Percentiles rank a stretch among this genome's conserved stretches.
Evolutionary conservation across 1,284 basidiomycete species (phyloP).

Genomic region (Fomes fomentarius): DNA sequence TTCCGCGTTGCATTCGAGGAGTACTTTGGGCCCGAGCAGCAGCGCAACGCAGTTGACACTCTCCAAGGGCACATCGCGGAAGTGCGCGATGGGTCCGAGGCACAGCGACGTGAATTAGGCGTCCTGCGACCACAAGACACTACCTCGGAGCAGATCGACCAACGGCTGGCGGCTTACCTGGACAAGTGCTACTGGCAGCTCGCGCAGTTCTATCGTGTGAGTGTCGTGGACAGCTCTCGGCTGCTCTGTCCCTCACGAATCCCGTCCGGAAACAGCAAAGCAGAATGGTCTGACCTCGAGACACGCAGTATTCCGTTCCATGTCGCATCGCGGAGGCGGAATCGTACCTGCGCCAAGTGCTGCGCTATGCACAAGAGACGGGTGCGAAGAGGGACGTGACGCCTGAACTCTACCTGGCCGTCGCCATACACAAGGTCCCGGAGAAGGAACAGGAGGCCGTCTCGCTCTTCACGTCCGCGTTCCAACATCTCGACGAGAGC

Average conservation of each 20-base stretch:
- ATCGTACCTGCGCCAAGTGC: constrained; percentile 23
- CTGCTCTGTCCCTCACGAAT: constrained; percentile 9
- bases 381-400: constrained; percentile 17
- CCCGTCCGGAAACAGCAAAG: not conserved
- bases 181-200: constrained; percentile 33
- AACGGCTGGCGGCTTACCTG: constrained; percentile 24
- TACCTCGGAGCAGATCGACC: constrained; percentile 20
- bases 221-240: not conserved
- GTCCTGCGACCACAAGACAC: constrained; percentile 26
- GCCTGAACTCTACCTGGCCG: constrained; percentile 22
- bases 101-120: constrained; percentile 26
- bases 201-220: constrained; percentile 28
- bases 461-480: constrained; percentile 14
- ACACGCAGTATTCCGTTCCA: constrained; percentile 24
- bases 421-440: constrained; percentile 16
- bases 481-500: constrained; percentile 10
- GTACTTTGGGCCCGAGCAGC: constrained; percentile 22
- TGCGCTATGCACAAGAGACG: constrained; percentile 15
- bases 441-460: constrained; percentile 18
- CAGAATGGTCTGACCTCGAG: constrained; percentile 15
- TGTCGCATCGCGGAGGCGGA: constrained; percentile 27
- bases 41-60: constrained; percentile 25
- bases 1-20: constrained; percentile 29
- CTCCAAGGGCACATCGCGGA: constrained; percentile 25
- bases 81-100: constrained; percentile 26